Base-by-base conservation (phyloP, 352 stramenopile genomes). In the Phytophthora fragariaefolia region DNA sequence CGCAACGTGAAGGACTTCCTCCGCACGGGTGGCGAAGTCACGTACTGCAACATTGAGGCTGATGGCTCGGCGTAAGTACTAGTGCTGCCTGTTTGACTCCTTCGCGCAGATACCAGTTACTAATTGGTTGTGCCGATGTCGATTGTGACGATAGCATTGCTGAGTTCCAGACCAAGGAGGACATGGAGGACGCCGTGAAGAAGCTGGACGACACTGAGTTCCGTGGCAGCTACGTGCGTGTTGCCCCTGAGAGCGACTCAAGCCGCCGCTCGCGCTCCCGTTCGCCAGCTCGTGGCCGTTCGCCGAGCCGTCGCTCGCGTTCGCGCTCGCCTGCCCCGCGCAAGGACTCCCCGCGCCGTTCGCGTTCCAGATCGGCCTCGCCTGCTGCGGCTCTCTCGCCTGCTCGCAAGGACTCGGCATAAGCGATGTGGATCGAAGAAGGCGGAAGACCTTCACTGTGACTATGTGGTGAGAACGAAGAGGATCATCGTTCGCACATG, bases 181-280 rank as follows among this genome's bases (percentile, higher is more conserved):
- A 96, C 48, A 90, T 96, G 81, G 85, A 96, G 8, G 88, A 93
- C 56, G 88, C 85, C 6, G 77, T 96, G 28, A 83, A 84, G 55
- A 96, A 96, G 75, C 78, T 96, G 23, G 86, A 96, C 58, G 88
- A 96, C 80, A 96, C 88, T 36, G 88, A 96, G 46, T 96, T 96
- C 76, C 85, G 85, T 54, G 87, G 87, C 62, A 90, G 82, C 67
- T 93, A 91, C 65, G 85, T 96, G 27, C 85, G 87, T 40, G 80
- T 96, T 53, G 76, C 80, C 6, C 63, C 82, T 15, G 80, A 87
- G 52, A 71, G 63, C 22, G 70, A 73, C 51, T 71, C 58, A n/a
- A 60, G 59, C 51, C 65, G 58, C 17, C 79, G 82, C 60, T 86
- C 74, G 32, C 86, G 86, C 57, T 92, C 83, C 59, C 77, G 78